Percentiles rank a stretch among this genome's conserved stretches.
Conservation (phyloP, 78 protist genomes). For the Tieghemostelium lacteum region DNA sequence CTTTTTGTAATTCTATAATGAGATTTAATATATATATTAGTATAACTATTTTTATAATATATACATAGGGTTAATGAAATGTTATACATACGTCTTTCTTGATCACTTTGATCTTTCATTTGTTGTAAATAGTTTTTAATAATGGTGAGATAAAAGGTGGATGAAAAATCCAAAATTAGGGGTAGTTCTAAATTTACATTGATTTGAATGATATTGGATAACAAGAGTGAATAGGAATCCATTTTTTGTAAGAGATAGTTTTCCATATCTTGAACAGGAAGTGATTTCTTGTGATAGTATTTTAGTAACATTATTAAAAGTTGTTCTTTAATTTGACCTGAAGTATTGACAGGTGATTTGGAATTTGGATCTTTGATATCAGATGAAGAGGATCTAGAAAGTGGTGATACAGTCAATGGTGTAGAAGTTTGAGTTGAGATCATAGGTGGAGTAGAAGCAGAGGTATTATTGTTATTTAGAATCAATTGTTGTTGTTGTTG, state of each 20-base stretch:
- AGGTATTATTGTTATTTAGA: background rate
- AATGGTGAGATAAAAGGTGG: constrained; percentile 23
- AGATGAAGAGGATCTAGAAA: no score
- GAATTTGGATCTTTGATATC: no score
- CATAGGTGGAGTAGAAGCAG: constrained; percentile 13
- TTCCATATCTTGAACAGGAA: constrained; percentile 35
- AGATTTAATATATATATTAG: background rate
- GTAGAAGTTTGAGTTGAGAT: constrained; percentile 9
- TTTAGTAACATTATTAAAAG: constrained; percentile 12
- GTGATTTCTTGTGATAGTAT: constrained; percentile 34
- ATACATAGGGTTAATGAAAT: background rate
- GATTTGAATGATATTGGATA: constrained; percentile 15
- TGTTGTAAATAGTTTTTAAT: constrained; percentile 46
- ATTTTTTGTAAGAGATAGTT: constrained; percentile 7
- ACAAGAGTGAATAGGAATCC: constrained; percentile 27
- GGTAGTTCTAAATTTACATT: constrained; percentile 16
- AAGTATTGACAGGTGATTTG: background rate
- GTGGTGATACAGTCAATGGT: background rate
- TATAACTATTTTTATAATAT: background rate
- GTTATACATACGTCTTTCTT: constrained; percentile 34
- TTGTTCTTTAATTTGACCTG: background rate
- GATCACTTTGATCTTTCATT: constrained; percentile 23
- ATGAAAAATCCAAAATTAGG: constrained; percentile 29
- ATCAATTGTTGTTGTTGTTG: background rate
- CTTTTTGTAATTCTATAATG: constrained; percentile 48